Conservation (phyloP, 257 asterid genomes). For the Solanum ossicruentum region DNA sequence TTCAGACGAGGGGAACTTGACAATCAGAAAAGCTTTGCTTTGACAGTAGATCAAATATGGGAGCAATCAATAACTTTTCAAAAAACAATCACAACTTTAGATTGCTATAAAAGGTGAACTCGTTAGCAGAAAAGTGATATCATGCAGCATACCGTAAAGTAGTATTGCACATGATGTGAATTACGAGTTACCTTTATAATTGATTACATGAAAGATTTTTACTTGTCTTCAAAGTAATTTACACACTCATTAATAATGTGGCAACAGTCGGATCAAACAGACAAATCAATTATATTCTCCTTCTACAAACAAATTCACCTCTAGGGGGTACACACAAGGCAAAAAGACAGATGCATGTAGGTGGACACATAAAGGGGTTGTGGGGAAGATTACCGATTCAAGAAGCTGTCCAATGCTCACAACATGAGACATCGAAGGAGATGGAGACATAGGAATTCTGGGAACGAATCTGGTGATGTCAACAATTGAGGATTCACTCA, state of each 20-base stretch:
- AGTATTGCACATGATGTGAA: background rate
- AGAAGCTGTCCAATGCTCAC: constrained; percentile 87
- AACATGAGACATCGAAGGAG: constrained; percentile 71
- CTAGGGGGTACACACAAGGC: background rate
- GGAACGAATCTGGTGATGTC: constrained; percentile 68
- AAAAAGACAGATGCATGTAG: background rate
- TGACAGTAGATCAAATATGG: background rate
- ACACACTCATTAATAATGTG: background rate
- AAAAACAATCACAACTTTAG: background rate
- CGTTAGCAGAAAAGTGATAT: background rate
- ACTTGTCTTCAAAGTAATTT: background rate
- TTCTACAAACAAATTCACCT: background rate
- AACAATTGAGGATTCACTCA: constrained; percentile 68
- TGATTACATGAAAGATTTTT: background rate
- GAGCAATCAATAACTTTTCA: background rate
- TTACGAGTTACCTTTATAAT: background rate
- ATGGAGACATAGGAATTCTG: constrained; percentile 59
- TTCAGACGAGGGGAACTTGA: background rate
- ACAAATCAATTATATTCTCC: background rate
- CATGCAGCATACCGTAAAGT: background rate
- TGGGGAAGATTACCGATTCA: constrained; percentile 53
- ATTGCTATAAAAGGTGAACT: background rate
- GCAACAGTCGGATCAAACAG: background rate
- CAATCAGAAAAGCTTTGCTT: background rate
- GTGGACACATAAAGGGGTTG: background rate